A percentile compares a stretch with the other conserved stretches of the same genome.
Conservation (phyloP, 768 basidiomycete species). For the Lentinula raphanica region DNA sequence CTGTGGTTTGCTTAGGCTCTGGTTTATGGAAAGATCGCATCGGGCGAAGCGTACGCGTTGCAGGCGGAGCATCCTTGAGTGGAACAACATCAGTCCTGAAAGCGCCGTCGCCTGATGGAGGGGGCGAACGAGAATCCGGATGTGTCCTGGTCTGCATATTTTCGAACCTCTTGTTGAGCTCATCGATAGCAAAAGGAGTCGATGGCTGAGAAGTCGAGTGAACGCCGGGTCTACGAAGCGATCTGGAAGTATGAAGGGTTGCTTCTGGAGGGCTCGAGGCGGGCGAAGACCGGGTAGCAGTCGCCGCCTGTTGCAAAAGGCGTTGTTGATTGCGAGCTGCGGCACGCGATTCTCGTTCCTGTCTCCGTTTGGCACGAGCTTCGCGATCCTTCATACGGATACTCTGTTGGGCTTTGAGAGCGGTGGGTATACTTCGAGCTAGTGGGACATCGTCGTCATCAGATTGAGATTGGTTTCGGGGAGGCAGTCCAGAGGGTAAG, state of each 20-base stretch:
- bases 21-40: constrained; percentile 57
- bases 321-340: constrained; percentile 13
- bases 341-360: constrained; percentile 33
- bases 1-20: not conserved
- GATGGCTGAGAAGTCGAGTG: constrained; percentile 38
- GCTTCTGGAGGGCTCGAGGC: constrained; percentile 33
- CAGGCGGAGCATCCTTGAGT: not conserved
- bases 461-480: constrained; percentile 13
- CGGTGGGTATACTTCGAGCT: constrained; percentile 77
- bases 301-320: not conserved
- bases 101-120: not conserved
- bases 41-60: constrained; percentile 30
- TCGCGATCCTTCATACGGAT: constrained; percentile 69
- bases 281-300: not conserved
- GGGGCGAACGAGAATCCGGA: constrained; percentile 6
- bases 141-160: constrained; percentile 35
- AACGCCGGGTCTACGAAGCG: constrained; percentile 33
- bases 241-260: constrained; percentile 28
- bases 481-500: constrained; percentile 16
- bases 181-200: constrained; percentile 47
- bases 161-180: constrained; percentile 53
- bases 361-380: constrained; percentile 55
- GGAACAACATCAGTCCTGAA: not conserved
- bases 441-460: constrained; percentile 76
- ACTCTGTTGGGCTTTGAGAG: constrained; percentile 75